Base-by-base conservation (phyloP, 129 eudicot genomes). In the carrot (Daucus carota) region DNA sequence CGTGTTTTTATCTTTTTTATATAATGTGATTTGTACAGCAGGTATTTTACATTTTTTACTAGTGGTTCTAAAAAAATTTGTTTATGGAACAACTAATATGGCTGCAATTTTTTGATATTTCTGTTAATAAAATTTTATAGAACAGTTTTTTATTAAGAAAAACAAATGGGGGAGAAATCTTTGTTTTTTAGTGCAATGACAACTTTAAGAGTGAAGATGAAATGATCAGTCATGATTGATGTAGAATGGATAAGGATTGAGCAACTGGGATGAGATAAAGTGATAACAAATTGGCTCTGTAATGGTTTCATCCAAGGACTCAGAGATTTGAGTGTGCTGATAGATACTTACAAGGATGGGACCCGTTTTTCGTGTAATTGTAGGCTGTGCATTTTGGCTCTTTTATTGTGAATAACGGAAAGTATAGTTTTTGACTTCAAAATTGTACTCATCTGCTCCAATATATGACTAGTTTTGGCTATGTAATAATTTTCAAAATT, bases 81-180 rank as follows among this genome's bases (percentile, higher is more conserved):
- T n/a, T n/a, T n/a, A n/a, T 16, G 75, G 28, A 79, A 66, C 84
- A 73, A 45, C 57, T 24, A 48, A 48, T 48, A 18, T 47, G 57
- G 18, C 26, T 50, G 59, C 26, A 50, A 0, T 0, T 48, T 17
- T 45, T 45, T 45, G 1, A 0, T 1, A n/a, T n/a, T n/a, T n/a
- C n/a, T n/a, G n/a, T n/a, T n/a, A n/a, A n/a, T n/a, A n/a, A n/a
- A n/a, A n/a, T n/a, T n/a, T n/a, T n/a, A n/a, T n/a, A n/a, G n/a
- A n/a, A n/a, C 6, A 2, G 3, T 6, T 38, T 38, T 38, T 38
- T 38, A 38, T 38, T 38, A 38, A 2, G 41, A 38, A 38, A 38
- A 38, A 38, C 6, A 38, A 3, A 38, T n/a, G n/a, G n/a, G n/a
- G n/a, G n/a, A n/a, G n/a, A n/a, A n/a, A n/a, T n/a, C n/a, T n/a